Evolutionary conservation across 2,329 filamentous ascomycete species (phyloP).

Genomic region (Xenoacremonium recifei): DNA sequence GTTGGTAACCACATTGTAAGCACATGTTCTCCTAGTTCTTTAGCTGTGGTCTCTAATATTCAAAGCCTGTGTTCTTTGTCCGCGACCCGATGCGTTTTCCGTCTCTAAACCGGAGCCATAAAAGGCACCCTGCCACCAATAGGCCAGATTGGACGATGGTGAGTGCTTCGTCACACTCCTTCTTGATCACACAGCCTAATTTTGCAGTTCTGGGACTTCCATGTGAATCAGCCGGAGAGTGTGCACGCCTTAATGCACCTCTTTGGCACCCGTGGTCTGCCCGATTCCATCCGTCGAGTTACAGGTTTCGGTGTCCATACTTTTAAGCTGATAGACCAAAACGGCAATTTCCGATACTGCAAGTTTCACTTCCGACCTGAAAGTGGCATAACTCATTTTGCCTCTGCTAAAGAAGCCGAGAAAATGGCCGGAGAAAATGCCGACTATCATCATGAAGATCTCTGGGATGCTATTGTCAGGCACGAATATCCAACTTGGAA

Average conservation of each 20-base stretch:
- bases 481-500: no score
- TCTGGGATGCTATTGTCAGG: no score
- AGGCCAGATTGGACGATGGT: constrained; percentile 43
- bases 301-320: neutral
- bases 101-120: constrained; percentile 43
- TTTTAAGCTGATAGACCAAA: neutral
- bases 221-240: constrained; percentile 34
- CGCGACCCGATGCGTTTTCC: constrained; percentile 49
- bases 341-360: no score
- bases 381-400: no score
- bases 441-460: no score
- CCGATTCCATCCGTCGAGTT: constrained; percentile 29
- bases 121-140: constrained; percentile 42
- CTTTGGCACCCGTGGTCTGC: constrained; percentile 48
- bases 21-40: no score
- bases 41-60: no score
- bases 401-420: no score
- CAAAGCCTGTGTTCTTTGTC: constrained; percentile 47
- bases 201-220: constrained; percentile 30
- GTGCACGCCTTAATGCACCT: constrained; percentile 49
- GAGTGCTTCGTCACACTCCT: no score
- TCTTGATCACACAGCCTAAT: no score
- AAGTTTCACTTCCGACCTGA: no score
- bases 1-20: constrained; percentile 63
- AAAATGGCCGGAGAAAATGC: no score